phyloP scores from a whole-genome alignment of 2,329 filamentous ascomycete genomes.

The Fusarium sp. region DNA sequence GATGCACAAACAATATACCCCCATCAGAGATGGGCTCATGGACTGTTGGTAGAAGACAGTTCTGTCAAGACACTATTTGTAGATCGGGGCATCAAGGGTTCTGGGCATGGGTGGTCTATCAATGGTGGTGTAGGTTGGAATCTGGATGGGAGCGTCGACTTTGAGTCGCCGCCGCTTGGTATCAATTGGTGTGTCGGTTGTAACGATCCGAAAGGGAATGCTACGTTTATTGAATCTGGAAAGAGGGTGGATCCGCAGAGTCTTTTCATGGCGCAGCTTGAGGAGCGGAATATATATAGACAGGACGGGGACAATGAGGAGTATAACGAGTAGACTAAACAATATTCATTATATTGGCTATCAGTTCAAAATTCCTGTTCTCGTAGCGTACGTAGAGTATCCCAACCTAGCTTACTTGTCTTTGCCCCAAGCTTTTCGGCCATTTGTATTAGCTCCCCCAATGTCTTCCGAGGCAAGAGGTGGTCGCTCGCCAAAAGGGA shows the following conservation, averaged over 20 bases:
- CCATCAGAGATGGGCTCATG: slow-evolving; percentile 39
- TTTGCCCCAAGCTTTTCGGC: too few species aligned
- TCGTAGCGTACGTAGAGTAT: too few species aligned
- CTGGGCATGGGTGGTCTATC: slow-evolving; percentile 41
- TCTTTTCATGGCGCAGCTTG: slow-evolving; percentile 30
- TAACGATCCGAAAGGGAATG: slow-evolving; percentile 3
- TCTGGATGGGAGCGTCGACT: not conserved
- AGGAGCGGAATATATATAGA: slow-evolving; percentile 4
- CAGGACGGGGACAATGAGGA: not conserved
- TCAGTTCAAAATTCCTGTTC: too few species aligned
- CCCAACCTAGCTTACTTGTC: too few species aligned
- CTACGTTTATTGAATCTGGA: not conserved
- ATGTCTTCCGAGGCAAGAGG: too few species aligned
- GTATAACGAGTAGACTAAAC: not conserved
- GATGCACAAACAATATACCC: slow-evolving; percentile 36
- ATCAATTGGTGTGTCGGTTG: slow-evolving; percentile 42
- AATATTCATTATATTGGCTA: too few species aligned
- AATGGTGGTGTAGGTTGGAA: slow-evolving; percentile 42
- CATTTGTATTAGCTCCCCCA: too few species aligned
- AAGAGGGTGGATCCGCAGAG: slow-evolving; percentile 20
- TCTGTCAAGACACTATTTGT: slow-evolving; percentile 10
- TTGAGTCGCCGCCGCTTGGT: slow-evolving; percentile 36
- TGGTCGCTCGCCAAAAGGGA: too few species aligned
- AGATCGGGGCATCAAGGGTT: slow-evolving; percentile 21
- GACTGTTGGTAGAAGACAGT: slow-evolving; percentile 35